A percentile compares a stretch with the other conserved stretches of the same genome.
Conservation (phyloP, 306 rosid species). For the Delonix regia region DNA sequence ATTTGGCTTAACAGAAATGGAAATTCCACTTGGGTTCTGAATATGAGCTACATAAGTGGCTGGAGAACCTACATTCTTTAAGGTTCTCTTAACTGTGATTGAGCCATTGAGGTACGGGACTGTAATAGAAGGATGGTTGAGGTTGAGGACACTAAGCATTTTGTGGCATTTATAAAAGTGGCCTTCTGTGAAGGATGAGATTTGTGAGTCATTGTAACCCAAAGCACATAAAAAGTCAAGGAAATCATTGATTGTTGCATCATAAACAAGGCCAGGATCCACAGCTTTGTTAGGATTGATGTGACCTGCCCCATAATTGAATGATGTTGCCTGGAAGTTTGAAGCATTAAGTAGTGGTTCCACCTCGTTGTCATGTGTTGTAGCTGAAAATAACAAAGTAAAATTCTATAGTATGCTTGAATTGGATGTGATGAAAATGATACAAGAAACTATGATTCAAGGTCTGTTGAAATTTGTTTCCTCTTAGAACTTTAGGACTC, state of each 20-base stretch:
- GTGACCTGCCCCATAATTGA: slow-evolving; percentile 89
- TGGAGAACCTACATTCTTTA: slow-evolving; percentile 80
- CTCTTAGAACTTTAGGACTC: too few species aligned
- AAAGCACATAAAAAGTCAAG: slow-evolving; percentile 67
- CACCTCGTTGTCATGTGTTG: slow-evolving; percentile 52
- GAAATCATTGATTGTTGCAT: slow-evolving; percentile 61
- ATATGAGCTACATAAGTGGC: slow-evolving; percentile 58
- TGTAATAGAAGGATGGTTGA: slow-evolving; percentile 85
- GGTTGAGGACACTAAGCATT: slow-evolving; percentile 45
- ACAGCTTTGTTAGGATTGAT: slow-evolving; percentile 68
- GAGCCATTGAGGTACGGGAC: slow-evolving; percentile 69
- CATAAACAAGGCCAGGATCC: slow-evolving; percentile 94
- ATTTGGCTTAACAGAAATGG: slow-evolving; percentile 60
- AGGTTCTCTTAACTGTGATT: slow-evolving; percentile 54
- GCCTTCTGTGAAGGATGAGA: slow-evolving; percentile 47
- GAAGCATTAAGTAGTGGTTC: slow-evolving; percentile 75
- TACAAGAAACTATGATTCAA: background rate
- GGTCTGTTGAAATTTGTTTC: too few species aligned
- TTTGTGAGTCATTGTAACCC: slow-evolving; percentile 62
- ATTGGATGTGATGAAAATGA: background rate
- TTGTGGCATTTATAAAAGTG: slow-evolving; percentile 53
- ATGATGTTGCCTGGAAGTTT: slow-evolving; percentile 59
- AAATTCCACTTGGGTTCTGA: slow-evolving; percentile 55
- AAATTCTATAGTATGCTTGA: background rate
- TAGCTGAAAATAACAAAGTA: slow-evolving; percentile 53